Conservation (phyloP, 495 filamentous ascomycete genomes). For the Annulohypoxylon bovei region DNA sequence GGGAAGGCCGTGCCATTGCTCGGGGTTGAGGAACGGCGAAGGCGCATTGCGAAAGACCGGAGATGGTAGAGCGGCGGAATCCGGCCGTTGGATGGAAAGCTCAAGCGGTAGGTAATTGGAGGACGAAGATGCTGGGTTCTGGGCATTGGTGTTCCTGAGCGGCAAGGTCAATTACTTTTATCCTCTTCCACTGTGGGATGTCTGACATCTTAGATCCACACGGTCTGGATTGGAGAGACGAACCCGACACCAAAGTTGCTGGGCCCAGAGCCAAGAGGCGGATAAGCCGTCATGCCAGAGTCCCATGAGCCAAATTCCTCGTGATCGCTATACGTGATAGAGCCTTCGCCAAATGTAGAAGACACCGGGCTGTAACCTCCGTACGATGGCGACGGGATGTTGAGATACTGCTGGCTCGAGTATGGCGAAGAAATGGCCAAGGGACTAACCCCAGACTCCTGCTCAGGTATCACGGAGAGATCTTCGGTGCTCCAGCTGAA, state of each 20-base stretch:
- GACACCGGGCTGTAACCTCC: conserved; percentile 64
- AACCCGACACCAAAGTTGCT: conserved; percentile 64
- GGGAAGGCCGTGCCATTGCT: conserved; percentile 48
- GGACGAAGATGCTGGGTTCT: conserved; percentile 47
- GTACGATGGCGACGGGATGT: conserved; percentile 64
- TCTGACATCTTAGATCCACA: conserved; percentile 59
- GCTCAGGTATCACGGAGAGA: conserved; percentile 54
- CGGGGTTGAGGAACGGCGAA: conserved; percentile 53
- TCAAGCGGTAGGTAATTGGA: conserved; percentile 49
- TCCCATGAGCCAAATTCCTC: conserved; percentile 59
- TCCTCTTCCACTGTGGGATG: conserved; percentile 49
- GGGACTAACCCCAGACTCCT: conserved; percentile 56
- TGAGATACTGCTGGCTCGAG: conserved; percentile 61
- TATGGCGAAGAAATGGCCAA: conserved; percentile 61
- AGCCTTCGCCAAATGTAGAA: conserved; percentile 62
- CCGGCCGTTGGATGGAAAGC: conserved; percentile 39
- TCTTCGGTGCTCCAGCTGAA: conserved; percentile 69
- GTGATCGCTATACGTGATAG: conserved; percentile 63
- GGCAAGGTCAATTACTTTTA: conserved; percentile 60
- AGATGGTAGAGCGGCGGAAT: conserved; percentile 37
- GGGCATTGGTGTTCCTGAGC: conserved; percentile 55
- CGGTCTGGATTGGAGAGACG: conserved; percentile 64
- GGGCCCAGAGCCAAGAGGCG: conserved; percentile 52
- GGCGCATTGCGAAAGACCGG: conserved; percentile 38
- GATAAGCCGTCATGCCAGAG: conserved; percentile 49